phyloP scores from a whole-genome alignment of 345 rosid genomes.

The Melastoma malabathricum region DNA sequence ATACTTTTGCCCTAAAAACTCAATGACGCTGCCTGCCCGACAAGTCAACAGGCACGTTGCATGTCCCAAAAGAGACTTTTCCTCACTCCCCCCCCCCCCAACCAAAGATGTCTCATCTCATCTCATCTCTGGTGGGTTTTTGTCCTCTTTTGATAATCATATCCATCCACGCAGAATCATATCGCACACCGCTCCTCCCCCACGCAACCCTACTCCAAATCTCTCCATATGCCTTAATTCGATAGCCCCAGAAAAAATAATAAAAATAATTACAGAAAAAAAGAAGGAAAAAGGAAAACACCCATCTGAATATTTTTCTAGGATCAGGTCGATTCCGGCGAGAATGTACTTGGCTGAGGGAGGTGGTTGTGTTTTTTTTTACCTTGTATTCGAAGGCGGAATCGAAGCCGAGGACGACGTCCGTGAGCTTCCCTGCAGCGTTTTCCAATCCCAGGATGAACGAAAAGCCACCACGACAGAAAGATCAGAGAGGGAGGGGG shows the following conservation, averaged over 20 bases:
- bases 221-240: not conserved
- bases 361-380: too few relatives aligned
- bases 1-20: too few relatives aligned
- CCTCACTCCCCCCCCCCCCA: too few relatives aligned
- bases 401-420: slow-evolving; percentile 72
- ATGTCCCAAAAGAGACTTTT: too few relatives aligned
- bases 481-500: not conserved
- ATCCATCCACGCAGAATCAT: not conserved
- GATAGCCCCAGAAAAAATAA: not conserved
- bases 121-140: not conserved
- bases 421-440: slow-evolving; percentile 47
- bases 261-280: not conserved
- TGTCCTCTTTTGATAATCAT: not conserved
- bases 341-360: too few relatives aligned
- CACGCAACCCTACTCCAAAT: too few relatives aligned
- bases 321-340: too few relatives aligned
- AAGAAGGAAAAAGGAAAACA: not conserved
- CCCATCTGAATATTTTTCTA: too few relatives aligned
- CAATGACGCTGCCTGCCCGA: too few relatives aligned
- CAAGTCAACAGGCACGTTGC: too few relatives aligned
- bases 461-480: not conserved
- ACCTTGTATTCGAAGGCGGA: slow-evolving; percentile 51
- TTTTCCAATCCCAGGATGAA: not conserved
- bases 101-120: too few relatives aligned
- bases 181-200: not conserved